Percentiles rank a stretch among this genome's conserved stretches.
Evolutionary conservation across 2,329 filamentous ascomycete species (phyloP).

Genomic region (Samsoniella hepiali): DNA sequence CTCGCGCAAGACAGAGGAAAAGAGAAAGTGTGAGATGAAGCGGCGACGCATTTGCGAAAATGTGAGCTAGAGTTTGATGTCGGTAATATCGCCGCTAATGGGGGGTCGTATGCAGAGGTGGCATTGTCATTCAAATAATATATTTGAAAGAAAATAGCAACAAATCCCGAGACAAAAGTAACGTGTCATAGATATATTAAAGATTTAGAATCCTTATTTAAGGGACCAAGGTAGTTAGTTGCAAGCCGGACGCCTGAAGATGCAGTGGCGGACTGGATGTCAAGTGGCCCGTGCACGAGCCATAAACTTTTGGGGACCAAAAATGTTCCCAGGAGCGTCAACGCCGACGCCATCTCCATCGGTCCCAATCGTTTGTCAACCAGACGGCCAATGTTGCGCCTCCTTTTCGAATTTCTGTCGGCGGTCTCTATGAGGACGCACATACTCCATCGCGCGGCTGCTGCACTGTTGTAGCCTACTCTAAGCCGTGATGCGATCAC

Average conservation of each 20-base stretch:
- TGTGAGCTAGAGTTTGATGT: not conserved
- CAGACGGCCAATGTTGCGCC: not conserved
- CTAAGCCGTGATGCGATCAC: slow-evolving; percentile 33
- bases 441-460: not conserved
- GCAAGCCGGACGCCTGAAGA: not conserved
- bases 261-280: not conserved
- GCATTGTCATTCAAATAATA: not conserved
- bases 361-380: not conserved
- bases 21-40: too few species aligned
- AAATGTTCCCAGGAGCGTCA: slow-evolving; percentile 3
- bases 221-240: too few species aligned
- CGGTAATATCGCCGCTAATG: not conserved
- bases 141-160: not conserved
- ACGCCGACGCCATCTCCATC: slow-evolving; percentile 12
- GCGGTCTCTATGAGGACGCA: not conserved
- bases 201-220: too few species aligned
- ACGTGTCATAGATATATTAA: too few species aligned
- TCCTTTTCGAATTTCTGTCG: too few species aligned
- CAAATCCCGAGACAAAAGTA: not conserved
- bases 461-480: slow-evolving; percentile 2
- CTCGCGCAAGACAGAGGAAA: not conserved
- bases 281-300: slow-evolving; percentile 12
- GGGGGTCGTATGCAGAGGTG: not conserved
- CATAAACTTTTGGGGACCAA: slow-evolving; percentile 3
- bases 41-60: not conserved